Conservation (phyloP, 331 rosid species). For the Quercus tomentella region DNA sequence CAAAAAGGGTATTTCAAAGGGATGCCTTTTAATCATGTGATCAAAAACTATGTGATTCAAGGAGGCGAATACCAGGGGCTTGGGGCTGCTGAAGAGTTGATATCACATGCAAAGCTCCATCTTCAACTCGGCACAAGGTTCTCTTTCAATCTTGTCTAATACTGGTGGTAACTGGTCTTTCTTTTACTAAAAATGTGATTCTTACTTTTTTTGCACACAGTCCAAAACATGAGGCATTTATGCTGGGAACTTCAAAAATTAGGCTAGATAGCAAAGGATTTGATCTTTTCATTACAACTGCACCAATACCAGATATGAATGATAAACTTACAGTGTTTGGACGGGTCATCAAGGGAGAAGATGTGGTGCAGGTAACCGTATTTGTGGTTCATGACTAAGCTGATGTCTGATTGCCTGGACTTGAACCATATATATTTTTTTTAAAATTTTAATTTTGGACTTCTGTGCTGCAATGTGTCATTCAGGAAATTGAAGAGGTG, state of each 20-base stretch:
- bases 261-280: constrained; percentile 60
- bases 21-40: constrained; percentile 74
- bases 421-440: too few species aligned
- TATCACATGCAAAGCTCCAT: constrained; percentile 66
- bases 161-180: neutral
- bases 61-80: constrained; percentile 75
- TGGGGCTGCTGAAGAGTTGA: constrained; percentile 82
- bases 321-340: constrained; percentile 87
- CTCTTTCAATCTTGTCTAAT: neutral
- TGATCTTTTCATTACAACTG: constrained; percentile 92
- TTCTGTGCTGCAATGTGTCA: neutral
- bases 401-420: neutral
- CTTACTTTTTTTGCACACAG: constrained; percentile 22
- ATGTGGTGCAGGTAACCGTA: constrained; percentile 86
- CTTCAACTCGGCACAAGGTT: constrained; percentile 62
- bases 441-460: too few species aligned
- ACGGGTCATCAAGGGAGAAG: constrained; percentile 86
- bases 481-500: constrained; percentile 94
- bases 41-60: constrained; percentile 75
- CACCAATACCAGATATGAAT: constrained; percentile 90
- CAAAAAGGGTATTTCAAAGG: constrained; percentile 82
- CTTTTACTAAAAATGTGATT: neutral
- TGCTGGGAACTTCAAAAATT: constrained; percentile 84
- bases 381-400: neutral
- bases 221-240: constrained; percentile 83